Evolutionary conservation across 148 eudicot species (phyloP).

Genomic region (Camellia lanceoleosa): DNA sequence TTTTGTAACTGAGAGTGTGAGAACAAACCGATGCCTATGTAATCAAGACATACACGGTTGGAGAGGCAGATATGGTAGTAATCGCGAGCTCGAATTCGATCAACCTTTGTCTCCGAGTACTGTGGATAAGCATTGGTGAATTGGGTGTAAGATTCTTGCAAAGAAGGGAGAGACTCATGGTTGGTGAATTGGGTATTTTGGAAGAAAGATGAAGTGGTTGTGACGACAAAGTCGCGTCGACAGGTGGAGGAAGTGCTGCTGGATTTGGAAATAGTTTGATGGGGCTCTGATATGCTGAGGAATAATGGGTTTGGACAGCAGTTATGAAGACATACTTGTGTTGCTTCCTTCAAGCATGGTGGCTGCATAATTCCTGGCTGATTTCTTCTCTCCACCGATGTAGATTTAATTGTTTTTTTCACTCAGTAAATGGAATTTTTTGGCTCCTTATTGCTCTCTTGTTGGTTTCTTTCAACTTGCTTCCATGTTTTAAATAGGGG

Average conservation of each 20-base stretch:
- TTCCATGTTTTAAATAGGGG: not conserved
- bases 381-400: too few species aligned
- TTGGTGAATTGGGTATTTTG: conserved; percentile 65
- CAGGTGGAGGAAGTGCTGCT: conserved; percentile 50
- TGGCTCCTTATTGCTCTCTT: conserved; percentile 3
- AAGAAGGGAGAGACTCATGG: conserved; percentile 73
- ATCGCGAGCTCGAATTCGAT: conserved; percentile 60
- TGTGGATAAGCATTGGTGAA: conserved; percentile 66
- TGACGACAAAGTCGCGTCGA: conserved; percentile 45
- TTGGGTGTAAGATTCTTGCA: conserved; percentile 61
- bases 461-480: conserved; percentile 4
- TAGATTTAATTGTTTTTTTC: too few species aligned
- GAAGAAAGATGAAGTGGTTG: conserved; percentile 60
- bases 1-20: conserved; percentile 71
- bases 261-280: conserved; percentile 26
- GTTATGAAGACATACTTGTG: conserved; percentile 46
- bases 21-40: conserved; percentile 83
- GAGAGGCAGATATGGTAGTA: conserved; percentile 66
- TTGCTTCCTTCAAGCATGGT: conserved; percentile 48
- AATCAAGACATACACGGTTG: conserved; percentile 77
- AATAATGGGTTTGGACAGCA: conserved; percentile 55
- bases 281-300: conserved; percentile 31
- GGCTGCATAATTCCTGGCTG: conserved; percentile 43
- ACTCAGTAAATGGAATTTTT: too few species aligned
- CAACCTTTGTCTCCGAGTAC: conserved; percentile 53